A percentile compares a stretch with the other conserved stretches of the same genome.
Evolutionary conservation across 2,329 filamentous ascomycete genomes (phyloP).

Genomic region (Fusarium marasasianum): DNA sequence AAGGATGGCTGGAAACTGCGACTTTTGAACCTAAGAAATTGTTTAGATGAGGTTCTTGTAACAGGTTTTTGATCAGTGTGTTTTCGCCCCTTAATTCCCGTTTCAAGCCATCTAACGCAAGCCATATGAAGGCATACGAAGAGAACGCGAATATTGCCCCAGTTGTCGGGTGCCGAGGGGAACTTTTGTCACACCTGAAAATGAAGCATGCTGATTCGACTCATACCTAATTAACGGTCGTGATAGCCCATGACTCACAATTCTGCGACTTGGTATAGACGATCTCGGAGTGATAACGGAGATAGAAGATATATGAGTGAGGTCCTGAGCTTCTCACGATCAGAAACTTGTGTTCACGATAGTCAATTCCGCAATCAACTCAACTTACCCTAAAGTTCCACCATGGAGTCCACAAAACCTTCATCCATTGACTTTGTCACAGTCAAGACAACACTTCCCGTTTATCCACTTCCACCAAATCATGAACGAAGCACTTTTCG

Average conservation of each 20-base stretch:
- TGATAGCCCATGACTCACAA: slow-evolving; percentile 4
- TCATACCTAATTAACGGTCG: neutral
- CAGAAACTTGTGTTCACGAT: neutral
- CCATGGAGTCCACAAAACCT: slow-evolving; percentile 31
- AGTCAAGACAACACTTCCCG: slow-evolving; percentile 60
- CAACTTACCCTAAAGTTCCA: slow-evolving; percentile 1
- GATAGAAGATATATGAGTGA: neutral
- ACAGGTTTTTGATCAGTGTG: neutral
- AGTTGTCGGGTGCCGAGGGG: neutral
- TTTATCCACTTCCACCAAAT: slow-evolving; percentile 53
- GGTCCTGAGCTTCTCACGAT: neutral
- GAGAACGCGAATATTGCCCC: neutral
- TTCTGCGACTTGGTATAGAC: neutral
- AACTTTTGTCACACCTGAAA: slow-evolving; percentile 10
- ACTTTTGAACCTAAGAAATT: neutral
- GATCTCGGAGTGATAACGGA: neutral
- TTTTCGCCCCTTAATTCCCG: neutral
- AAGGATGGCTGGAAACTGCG: neutral
- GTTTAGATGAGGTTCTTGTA: neutral
- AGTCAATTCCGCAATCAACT: neutral
- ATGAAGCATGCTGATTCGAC: neutral
- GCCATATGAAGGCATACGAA: neutral
- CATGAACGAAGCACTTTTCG: slow-evolving; percentile 51
- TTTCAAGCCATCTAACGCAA: neutral
- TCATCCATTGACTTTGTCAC: slow-evolving; percentile 47